Base-by-base conservation (phyloP, 805 yeast genomes). In the Candida golubevii region DNA sequence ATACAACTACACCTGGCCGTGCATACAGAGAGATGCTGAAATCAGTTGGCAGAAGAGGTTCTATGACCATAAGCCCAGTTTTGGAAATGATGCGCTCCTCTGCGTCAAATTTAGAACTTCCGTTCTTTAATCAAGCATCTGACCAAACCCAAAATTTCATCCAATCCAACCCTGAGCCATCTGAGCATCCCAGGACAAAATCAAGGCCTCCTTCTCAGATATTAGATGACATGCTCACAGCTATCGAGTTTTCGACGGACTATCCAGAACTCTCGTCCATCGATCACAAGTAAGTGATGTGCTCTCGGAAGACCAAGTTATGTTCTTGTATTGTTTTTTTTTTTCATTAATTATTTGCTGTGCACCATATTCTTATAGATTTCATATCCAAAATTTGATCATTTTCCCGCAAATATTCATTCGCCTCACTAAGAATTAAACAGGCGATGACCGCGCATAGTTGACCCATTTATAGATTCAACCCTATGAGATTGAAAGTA, bases 61-160 rank as follows among this genome's bases (percentile, higher is more conserved):
- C 80, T 5, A 64, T 78, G 74, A 76, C 75, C 46, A 65, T 78
- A 14, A 75, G 80, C 26, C 83, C 83, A 2, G 75, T 78, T 4
- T 68, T 69, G 47, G 64, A 74, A 44, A 50, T 72, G 34, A 60
- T 61, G 60, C 39, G 47, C 39, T 38, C 46, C 6, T 44, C 48
- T 9, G 40, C 48, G 27, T 46, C 50, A 2, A 49, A 46, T 35
- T 23, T 50, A 4, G 50, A 50, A 10, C 53, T 48, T 12, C 54
- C 53, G 7, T 38, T 48, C 31, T 42, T 48, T 36, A 47, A 48
- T 33, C 44, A 36, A 18, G 18, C 26, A 13, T 38, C 35, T 2
- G 41, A 26, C 23, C 23, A 18, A 18, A 6, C 35, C 14, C 38
- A 12, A 13, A 29, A 15, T 5, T 26, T 14, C 11, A 12, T 26